Evolutionary conservation across 2,329 filamentous ascomycete genomes (phyloP).

Genomic region (Calonectria crousiana): DNA sequence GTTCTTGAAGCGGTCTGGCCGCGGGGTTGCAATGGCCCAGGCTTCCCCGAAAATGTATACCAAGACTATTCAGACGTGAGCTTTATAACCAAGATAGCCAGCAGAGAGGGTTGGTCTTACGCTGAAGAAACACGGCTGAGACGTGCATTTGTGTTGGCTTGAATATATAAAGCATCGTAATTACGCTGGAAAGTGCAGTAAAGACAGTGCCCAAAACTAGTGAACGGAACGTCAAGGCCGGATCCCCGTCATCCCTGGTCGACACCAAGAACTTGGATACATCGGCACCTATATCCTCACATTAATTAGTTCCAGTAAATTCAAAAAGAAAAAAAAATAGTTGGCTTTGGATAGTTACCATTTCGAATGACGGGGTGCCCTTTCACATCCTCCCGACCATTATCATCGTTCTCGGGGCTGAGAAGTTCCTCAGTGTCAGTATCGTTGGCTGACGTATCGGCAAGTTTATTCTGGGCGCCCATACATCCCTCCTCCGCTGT

Average conservation of each 20-base stretch:
- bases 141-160: not conserved
- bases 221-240: not conserved
- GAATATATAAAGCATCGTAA: not conserved
- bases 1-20: not conserved
- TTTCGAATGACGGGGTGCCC: not conserved
- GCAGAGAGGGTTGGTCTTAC: not conserved
- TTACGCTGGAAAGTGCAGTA: not conserved
- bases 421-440: not conserved
- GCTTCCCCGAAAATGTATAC: not conserved
- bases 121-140: not conserved
- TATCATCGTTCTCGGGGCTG: not conserved
- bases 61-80: not conserved
- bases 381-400: not conserved
- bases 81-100: too few species aligned
- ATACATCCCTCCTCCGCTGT: not conserved
- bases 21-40: not conserved
- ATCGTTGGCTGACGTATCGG: not conserved
- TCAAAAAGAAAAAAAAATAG: too few species aligned
- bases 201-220: not conserved
- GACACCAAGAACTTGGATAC: constrained; percentile 1
- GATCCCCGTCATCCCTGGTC: not conserved
- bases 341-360: not conserved
- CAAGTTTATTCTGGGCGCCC: not conserved
- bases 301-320: too few species aligned
- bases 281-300: not conserved